These are phyloP conservation scores for Neonectria sp. DNA, from an alignment of 2,329 filamentous ascomycete genomes.

Conservation along the genomic window DNA sequence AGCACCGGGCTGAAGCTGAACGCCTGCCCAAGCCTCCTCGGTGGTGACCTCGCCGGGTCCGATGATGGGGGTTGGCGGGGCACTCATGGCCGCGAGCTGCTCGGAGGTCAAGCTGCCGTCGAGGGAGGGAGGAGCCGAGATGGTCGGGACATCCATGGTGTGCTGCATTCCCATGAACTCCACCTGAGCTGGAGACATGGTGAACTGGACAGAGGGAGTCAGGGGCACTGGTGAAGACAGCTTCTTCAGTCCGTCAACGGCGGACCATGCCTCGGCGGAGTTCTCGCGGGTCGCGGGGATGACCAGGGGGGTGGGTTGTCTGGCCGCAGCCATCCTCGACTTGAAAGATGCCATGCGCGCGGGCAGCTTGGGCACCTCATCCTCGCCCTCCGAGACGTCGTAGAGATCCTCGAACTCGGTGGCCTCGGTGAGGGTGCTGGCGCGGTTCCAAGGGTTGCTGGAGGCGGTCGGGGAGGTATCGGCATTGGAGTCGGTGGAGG, in stretches of 20 bases:
- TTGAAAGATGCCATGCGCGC: slow-evolving; percentile 51
- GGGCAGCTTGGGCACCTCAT: slow-evolving; percentile 48
- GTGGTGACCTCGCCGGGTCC: slow-evolving; percentile 67
- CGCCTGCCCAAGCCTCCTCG: slow-evolving; percentile 78
- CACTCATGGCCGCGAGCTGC: slow-evolving; percentile 86
- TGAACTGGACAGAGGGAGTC: slow-evolving; percentile 77
- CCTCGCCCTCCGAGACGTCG: slow-evolving; percentile 86
- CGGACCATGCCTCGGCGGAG: slow-evolving; percentile 60
- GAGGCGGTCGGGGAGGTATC: slow-evolving; percentile 68
- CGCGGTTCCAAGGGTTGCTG: slow-evolving; percentile 74
- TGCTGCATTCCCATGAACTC: slow-evolving; percentile 78
- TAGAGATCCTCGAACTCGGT: slow-evolving; percentile 91
- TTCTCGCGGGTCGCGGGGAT: slow-evolving; percentile 63
- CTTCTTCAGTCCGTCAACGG: slow-evolving; percentile 61
- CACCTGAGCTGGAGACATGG: slow-evolving; percentile 82
- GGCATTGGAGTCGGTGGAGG: slow-evolving; percentile 68
- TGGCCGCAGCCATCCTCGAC: slow-evolving; percentile 59
- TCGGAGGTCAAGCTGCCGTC: slow-evolving; percentile 93
- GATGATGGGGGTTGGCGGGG: slow-evolving; percentile 86
- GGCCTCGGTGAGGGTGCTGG: slow-evolving; percentile 74
- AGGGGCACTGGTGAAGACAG: slow-evolving; percentile 72
- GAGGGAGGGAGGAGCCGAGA: slow-evolving; percentile 87
- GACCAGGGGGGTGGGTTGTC: slow-evolving; percentile 61
- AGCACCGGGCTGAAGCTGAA: slow-evolving; percentile 84
- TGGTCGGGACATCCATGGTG: slow-evolving; percentile 77